Conservation (phyloP, 345 rosid species). For the Lagerstroemia speciosa region DNA sequence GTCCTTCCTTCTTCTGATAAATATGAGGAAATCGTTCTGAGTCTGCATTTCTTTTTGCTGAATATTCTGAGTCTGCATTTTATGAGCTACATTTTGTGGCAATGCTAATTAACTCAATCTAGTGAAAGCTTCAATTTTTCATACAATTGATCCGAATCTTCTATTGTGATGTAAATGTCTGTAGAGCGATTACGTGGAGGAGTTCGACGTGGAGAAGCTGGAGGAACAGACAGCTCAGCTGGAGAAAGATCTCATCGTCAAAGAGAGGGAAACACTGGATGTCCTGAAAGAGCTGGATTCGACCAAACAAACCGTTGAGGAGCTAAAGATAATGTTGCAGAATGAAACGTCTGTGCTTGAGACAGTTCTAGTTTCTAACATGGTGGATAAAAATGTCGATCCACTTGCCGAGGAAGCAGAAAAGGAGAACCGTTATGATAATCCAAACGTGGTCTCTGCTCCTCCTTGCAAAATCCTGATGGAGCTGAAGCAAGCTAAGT, state of each 20-base stretch:
- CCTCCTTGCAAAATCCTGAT: constrained; percentile 52
- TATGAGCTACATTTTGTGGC: too few relatives aligned
- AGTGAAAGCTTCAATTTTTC: too few relatives aligned
- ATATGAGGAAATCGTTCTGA: neutral
- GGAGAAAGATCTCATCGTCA: constrained; percentile 55
- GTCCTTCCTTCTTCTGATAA: neutral
- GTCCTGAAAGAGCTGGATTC: constrained; percentile 68
- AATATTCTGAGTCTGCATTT: too few relatives aligned
- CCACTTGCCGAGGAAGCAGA: constrained; percentile 23
- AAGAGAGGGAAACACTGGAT: constrained; percentile 64
- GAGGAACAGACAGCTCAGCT: constrained; percentile 49
- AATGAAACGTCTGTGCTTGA: constrained; percentile 39
- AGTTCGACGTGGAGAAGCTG: constrained; percentile 34
- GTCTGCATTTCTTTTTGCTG: too few relatives aligned
- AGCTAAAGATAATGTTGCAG: constrained; percentile 50
- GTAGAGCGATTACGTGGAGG: constrained; percentile 43
- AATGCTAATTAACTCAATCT: too few relatives aligned
- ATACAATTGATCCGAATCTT: too few relatives aligned
- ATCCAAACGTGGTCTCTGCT: constrained; percentile 17
- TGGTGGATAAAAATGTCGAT: constrained; percentile 6
- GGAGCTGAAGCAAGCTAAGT: constrained; percentile 83
- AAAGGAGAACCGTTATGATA: constrained; percentile 21
- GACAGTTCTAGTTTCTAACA: constrained; percentile 17
- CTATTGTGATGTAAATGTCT: constrained; percentile 14
- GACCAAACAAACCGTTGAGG: constrained; percentile 46